Evolutionary conservation across 768 basidiomycete genomes (phyloP).

Genomic region (Coprinellus aureogranulatus): DNA sequence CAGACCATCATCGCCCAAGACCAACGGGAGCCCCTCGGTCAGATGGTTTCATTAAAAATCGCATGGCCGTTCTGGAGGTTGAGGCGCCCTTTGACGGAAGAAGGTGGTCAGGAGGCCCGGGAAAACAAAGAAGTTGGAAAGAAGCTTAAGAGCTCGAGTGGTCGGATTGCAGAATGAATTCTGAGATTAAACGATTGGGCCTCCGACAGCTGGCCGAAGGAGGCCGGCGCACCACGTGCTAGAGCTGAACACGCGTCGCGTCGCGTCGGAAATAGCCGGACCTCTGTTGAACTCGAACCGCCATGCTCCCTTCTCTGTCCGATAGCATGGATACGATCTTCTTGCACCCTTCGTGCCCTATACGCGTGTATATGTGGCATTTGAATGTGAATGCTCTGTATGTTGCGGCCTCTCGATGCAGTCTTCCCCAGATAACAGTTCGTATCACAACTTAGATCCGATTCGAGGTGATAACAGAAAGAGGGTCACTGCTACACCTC

Average conservation of each 20-base stretch:
- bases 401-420: no score
- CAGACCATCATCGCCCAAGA: neutral
- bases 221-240: neutral
- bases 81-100: neutral
- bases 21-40: neutral
- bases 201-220: neutral
- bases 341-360: no score
- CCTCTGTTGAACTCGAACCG: neutral
- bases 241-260: neutral
- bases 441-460: no score
- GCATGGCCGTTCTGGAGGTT: neutral
- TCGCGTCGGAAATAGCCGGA: neutral
- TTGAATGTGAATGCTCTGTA: no score
- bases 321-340: no score
- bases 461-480: no score
- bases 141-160: no score
- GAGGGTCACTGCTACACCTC: no score
- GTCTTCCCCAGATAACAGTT: no score
- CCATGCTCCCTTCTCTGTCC: neutral
- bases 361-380: no score
- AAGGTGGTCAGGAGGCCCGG: no score
- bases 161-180: neutral
- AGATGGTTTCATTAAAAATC: neutral
- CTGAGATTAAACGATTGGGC: neutral
- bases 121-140: no score